Evolutionary conservation across 345 rosid species (phyloP), one percentile per base, ranked within the genome.

Genomic region (Hibiscus mutabilis): DNA sequence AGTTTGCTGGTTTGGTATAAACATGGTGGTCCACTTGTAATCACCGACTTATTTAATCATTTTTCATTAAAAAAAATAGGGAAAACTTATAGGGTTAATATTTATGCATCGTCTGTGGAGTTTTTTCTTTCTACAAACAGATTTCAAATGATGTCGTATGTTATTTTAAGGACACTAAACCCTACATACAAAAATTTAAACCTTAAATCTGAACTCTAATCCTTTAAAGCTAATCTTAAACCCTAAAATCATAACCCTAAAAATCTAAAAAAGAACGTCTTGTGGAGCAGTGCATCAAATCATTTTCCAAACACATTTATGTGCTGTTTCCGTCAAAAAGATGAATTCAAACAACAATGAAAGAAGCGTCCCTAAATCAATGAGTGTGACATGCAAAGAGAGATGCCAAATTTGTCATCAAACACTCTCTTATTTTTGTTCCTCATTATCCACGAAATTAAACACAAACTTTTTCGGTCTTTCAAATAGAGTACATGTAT

Each of bases 391-490:
- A 57, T 37, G 73, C 9, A 68, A 62, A 35, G 49, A 42, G 47
- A 80, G 80, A 73, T 53, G 56, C 49, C 68, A 64, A 51, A 18
- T 37, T 49, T 42, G 42, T 71, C 67, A 57, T 66, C 24, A 19
- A 25, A 37, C 56, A 64, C 66, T 3, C 62, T 3, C 56, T 57
- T 53, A 63, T 11, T 27, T 47, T 18, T 68, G 60, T 31, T 42
- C 73, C 74, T 74, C 74, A 67, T 75, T 75, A 79, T 75, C 69
- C 74, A 68, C 73, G 18, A 74, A 80, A 78, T 74, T 60, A 57
- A 55, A 60, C 67, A 6, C 12, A 1, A 15, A 5, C 6, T 2
- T 62, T 46, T 62, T 21, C 6, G 9, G 11, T 51, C 49, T 33
- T 31, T 31, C 35, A 2, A n/a, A n/a, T n/a, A n/a, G n/a, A n/a